Base-by-base conservation (phyloP, 352 stramenopile genomes). In the Phytophthora multivora region DNA sequence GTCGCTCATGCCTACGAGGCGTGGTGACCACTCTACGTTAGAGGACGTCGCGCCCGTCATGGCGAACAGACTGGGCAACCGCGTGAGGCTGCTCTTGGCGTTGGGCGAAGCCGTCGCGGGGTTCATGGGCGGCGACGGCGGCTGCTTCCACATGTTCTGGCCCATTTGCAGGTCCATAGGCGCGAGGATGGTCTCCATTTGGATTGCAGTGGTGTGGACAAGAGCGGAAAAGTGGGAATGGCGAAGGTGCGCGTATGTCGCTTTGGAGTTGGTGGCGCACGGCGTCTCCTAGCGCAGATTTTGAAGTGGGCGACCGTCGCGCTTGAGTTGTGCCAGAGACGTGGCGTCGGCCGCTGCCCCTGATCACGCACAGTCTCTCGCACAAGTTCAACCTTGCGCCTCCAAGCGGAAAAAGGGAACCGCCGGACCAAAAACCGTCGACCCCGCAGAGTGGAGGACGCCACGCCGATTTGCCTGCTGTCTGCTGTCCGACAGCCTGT, bases 131-230 rank as follows among this genome's bases (percentile, higher is more conserved):
- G 58, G 63, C 39, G 59, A 64, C 26, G 49, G 47, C 36, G 61
- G 54, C 69, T 67, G 69, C 40, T 60, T 68, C 67, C 65, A 67
- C 47, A 67, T 38, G 50, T 75, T 54, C 7, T 56, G 56, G 43
- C 57, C 64, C 49, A 78, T 76, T 30, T 78, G 60, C 26, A 83
- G 47, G 69, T 90, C 75, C 52, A 87, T 49, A 2, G 78, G 80
- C n/a, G 80, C 76, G 64, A 90, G 74, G 57, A 88, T 77, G 62
- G 83, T 81, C 54, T 90, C 76, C 80, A 90, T 90, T 49, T 25
- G 16, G 11, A 16, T 5, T 39, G n/a, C 31, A 25, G 13, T 43
- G 28, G 8, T 51, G 46, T 5, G 19, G 23, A 39, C 35, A 28
- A 48, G 47, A 54, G 31, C n/a, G 46, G 11, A 42, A 42, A 53